Evolutionary conservation across 768 basidiomycete species (phyloP), one percentile per base, ranked within the genome.

Genomic region (Multifurca ochricompacta): DNA sequence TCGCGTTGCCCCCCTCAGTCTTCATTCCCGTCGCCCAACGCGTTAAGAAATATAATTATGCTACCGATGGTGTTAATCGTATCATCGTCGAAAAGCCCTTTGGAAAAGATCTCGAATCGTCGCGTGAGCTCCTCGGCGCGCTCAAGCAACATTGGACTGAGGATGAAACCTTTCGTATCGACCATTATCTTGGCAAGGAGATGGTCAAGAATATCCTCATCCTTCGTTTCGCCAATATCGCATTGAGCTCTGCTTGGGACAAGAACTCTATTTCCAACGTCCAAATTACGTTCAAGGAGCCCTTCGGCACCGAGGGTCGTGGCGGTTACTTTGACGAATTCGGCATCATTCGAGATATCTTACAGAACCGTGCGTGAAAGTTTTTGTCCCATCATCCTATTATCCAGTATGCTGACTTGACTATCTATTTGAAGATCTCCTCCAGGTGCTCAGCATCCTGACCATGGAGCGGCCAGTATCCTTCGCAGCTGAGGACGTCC

Each of bases 291-390:
- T 97, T 98, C 82, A 98, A 98, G 75, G 96, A 98, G 71, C 92
- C 94, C 2, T 97, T 98, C 67, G 95, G 95, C 18, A 99, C 95
- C 44, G 96, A 99, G 68, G 95, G 95, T n/a, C 89, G 95, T 61
- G 95, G 95, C n/a, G 95, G 96, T 16, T 99, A 99, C 78, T 99
- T 99, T 74, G 95, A 99, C 69, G 94, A 98, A 72, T 99, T 97
- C 71, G 96, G 96, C 51, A 98, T 99, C 69, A 94, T 99, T 70
- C 87, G 95, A 66, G 95, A 99, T 70, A 77, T 99, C 55, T 75
- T 94, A 67, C 95, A 99, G 75, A 99, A 99, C 72, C 95, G 95
- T 96, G 70, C 72, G 94, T 80, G 23, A 43, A 43, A 32, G 11
- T 30, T 31, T 51, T 42, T 43, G 19, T 46, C 25, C 10, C 9